Conservation (phyloP, 108 stramenopile species). For the Skeletonema grethae region DNA sequence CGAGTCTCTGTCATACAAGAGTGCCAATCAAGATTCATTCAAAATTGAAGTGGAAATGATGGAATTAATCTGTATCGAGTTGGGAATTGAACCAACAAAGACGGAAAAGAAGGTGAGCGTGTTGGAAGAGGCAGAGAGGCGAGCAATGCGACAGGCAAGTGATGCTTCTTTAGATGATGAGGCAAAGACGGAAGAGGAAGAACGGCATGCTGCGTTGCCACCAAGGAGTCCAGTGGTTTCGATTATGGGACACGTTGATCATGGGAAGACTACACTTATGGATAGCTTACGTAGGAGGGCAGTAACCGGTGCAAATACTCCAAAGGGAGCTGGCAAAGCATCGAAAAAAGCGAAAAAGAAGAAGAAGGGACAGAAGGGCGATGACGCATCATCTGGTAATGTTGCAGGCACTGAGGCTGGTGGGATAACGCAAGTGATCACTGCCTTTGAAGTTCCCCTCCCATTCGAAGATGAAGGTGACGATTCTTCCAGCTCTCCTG, state of each 20-base stretch:
- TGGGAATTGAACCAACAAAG: slow-evolving; percentile 39
- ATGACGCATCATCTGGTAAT: slow-evolving; percentile 31
- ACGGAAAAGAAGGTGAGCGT: slow-evolving; percentile 17
- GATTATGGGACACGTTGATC: slow-evolving; percentile 93
- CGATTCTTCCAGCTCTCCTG: slow-evolving; percentile 2
- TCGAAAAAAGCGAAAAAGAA: slow-evolving; percentile 20
- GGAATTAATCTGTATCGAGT: slow-evolving; percentile 40
- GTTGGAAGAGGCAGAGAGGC: slow-evolving; percentile 20
- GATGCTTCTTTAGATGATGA: slow-evolving; percentile 18
- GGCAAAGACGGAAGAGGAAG: slow-evolving; percentile 39
- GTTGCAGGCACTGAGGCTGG: slow-evolving; percentile 95
- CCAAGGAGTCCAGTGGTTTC: slow-evolving; percentile 77
- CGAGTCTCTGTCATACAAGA: slow-evolving; percentile 22
- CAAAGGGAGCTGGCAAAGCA: slow-evolving; percentile 9
- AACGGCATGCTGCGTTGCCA: slow-evolving; percentile 44
- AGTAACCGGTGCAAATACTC: slow-evolving; percentile 21
- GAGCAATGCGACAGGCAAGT: slow-evolving; percentile 15
- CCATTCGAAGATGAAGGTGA: slow-evolving; percentile 25
- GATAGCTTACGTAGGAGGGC: slow-evolving; percentile 66
- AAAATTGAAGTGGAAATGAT: slow-evolving; percentile 38
- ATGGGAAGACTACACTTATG: slow-evolving; percentile 91
- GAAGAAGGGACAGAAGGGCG: slow-evolving; percentile 27
- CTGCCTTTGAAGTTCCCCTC: slow-evolving; percentile 87
- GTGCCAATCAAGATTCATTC: slow-evolving; percentile 38
- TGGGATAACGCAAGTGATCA: slow-evolving; percentile 97